Evolutionary conservation across 2,329 filamentous ascomycete genomes (phyloP), one percentile per base, ranked within the genome.

Genomic region (Calonectria fujianensis): DNA sequence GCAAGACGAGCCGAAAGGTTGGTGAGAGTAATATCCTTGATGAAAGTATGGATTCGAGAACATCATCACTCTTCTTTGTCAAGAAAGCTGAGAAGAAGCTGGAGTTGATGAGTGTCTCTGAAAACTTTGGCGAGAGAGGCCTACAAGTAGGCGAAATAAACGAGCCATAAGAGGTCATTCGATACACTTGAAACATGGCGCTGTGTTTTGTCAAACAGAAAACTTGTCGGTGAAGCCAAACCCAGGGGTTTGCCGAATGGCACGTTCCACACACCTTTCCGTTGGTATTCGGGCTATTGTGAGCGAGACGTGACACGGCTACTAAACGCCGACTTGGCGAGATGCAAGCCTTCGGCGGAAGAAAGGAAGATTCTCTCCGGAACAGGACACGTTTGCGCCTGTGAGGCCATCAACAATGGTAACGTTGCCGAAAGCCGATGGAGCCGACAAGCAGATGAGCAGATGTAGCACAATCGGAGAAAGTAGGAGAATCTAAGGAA

Each of bases 1-100:
- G 39, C 80, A 82, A 16, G 72, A 66, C 18, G 35, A 41, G 11
- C 70, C 67, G 3, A 66, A 68, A 32, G 8, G 27, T 20, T n/a
- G 32, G 11, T 41, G 24, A 41, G 70, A 27, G n/a, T 35, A 18
- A 35, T 31, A n/a, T 29, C 41, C 29, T 41, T 66, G 63, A 32
- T 52, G 31, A 20, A 32, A 11, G 51, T 39, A 67, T 10, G 39
- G 9, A 20, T 24, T 50, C 14, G 59, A 29, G 41, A 20, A 39
- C 57, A 72, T 66, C 29, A n/a, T 57, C 27, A 64, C 45, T 32
- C 20, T 64, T 29, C 20, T 64, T 29, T 50, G 20, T 65, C 14
- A 24, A 16, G 31, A 24, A 24, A 24, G 18, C 24, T 35, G 29
- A 32, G 37, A 24, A 63, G n/a, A 41, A 24, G 32, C 10, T 57